phyloP scores from a whole-genome alignment of 495 filamentous ascomycete species.

The Podospora sp. region DNA sequence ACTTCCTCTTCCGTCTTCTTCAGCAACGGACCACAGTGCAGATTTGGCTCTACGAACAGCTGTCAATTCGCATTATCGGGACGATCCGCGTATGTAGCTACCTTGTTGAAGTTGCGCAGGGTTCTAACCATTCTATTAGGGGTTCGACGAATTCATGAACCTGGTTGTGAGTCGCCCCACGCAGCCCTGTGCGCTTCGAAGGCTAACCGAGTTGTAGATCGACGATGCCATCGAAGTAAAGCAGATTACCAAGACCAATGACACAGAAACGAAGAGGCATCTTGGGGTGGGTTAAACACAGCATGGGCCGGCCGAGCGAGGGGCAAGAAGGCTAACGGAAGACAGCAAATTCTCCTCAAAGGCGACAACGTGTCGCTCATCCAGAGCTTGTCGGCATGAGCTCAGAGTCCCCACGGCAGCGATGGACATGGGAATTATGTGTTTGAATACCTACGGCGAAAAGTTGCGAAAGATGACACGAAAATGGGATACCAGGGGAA shows the following conservation, averaged over 20 bases:
- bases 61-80: constrained; percentile 89
- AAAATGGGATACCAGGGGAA: constrained; percentile 24
- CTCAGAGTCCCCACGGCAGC: background rate
- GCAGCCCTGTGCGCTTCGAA: background rate
- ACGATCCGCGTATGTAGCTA: constrained; percentile 75
- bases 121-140: constrained; percentile 23
- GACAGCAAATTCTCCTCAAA: constrained; percentile 92
- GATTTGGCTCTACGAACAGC: constrained; percentile 96
- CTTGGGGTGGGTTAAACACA: constrained; percentile 58
- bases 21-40: constrained; percentile 85
- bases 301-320: background rate
- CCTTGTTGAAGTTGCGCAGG: constrained; percentile 25
- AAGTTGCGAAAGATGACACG: constrained; percentile 1
- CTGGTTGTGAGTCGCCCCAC: constrained; percentile 74
- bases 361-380: constrained; percentile 97
- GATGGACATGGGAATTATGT: background rate
- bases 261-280: constrained; percentile 72
- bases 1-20: constrained; percentile 97
- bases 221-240: constrained; percentile 95
- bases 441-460: background rate
- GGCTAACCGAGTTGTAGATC: constrained; percentile 28
- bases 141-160: constrained; percentile 98
- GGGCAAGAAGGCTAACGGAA: constrained; percentile 33
- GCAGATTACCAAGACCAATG: constrained; percentile 74
- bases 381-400: constrained; percentile 66